Percentiles rank a stretch among this genome's conserved stretches.
These are phyloP conservation scores for Phytopythium cucurbitacearum DNA, from an alignment of 352 stramenopile species.

Conservation along the genomic window DNA sequence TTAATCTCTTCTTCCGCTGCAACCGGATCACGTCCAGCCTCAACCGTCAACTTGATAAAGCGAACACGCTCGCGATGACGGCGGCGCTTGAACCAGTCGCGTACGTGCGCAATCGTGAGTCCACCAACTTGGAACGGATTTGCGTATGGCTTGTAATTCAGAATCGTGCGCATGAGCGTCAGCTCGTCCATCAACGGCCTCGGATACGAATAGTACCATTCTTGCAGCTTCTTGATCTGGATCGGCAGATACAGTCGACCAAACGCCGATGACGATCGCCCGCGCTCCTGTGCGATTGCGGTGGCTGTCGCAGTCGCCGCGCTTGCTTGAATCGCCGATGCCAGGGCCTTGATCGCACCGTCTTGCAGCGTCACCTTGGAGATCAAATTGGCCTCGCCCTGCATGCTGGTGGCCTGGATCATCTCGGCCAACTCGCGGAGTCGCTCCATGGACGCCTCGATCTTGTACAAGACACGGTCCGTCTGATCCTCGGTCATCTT, in stretches of 20 bases:
- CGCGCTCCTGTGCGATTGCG: constrained; percentile 70
- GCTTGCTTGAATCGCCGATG: constrained; percentile 53
- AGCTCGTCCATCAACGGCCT: constrained; percentile 73
- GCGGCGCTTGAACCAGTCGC: constrained; percentile 85
- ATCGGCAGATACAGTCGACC: constrained; percentile 52
- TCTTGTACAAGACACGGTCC: constrained; percentile 68
- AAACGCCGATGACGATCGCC: constrained; percentile 44
- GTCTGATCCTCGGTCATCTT: constrained; percentile 73
- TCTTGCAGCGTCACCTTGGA: constrained; percentile 66
- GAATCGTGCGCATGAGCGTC: constrained; percentile 78
- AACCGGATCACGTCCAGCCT: constrained; percentile 49
- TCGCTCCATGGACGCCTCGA: constrained; percentile 65
- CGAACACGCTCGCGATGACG: constrained; percentile 75
- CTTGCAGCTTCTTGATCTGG: constrained; percentile 77
- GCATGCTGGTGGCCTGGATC: constrained; percentile 81
- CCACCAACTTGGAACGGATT: constrained; percentile 61
- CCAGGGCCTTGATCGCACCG: constrained; percentile 52
- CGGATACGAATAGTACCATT: constrained; percentile 84
- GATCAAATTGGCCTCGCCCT: constrained; percentile 75
- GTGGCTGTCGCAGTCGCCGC: constrained; percentile 58
- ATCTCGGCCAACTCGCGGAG: constrained; percentile 75
- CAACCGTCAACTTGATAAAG: constrained; percentile 68
- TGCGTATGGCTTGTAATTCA: constrained; percentile 75
- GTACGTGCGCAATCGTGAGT: constrained; percentile 63
- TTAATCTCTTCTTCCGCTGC: constrained; percentile 77